Base-by-base conservation (phyloP, 2,329 filamentous ascomycete genomes). In the Monosporascus sp. region DNA sequence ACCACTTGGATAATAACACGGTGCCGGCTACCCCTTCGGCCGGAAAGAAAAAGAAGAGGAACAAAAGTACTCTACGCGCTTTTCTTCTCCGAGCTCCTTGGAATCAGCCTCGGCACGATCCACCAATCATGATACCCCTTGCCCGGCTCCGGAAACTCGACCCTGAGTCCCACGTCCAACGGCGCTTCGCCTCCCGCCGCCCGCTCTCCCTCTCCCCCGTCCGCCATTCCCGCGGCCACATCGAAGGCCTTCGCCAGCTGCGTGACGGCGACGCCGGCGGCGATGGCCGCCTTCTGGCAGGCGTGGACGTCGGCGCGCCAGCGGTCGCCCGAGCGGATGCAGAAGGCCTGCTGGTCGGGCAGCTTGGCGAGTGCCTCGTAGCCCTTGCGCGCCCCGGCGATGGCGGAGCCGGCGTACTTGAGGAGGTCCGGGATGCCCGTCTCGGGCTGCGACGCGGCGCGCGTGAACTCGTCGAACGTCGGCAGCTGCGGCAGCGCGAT, bases 401-500 rank as follows among this genome's bases (percentile, higher is more conserved):
- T 68, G 0, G 77, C 74, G 47, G 67, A 65, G 67, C 79, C 70
- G 55, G 81, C 74, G 27, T 76, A 68, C 22, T 71, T 64, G 18
- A 80, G 70, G 3, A 84, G 66, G 1, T 74, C 70, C 0, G 58
- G 48, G 2, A 72, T 70, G 3, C 71, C 59, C 6, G 66, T 65
- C 17, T 74, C 71, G 0, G 70, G 62, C 60, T 78, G 75, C 20
- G 58, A 60, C 6, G 72, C 71, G n/a, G 75, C 73, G 5, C 61
- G 59, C 8, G 68, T 61, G 56, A 88, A 90, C 15, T 85, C 80
- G 7, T 83, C 80, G 57, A 82, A 87, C 0, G 80, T 72, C 0
- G 88, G 84, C 14, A 89, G 75, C 54, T 83, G 80, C 0, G 90
- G 88, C 2, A 89, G 76, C 9, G 81, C 79, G 52, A 96, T 80